Conservation (phyloP, 164 flowering plant genomes). For the grape (Vitis vinifera) region ASM3070453v1 NC_081806.1:19517501-19518000, state of each 20-base stretch:
- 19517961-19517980: constrained; percentile 39
- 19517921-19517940: constrained; percentile 45
- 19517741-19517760: constrained; percentile 34
- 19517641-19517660: no score
- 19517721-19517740: constrained; percentile 39
- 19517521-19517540: no score
- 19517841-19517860: constrained; percentile 28
- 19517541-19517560: no score
- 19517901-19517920: constrained; percentile 29
- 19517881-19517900: constrained; percentile 33
- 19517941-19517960: constrained; percentile 55
- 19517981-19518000: constrained; percentile 40
- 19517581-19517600: no score
- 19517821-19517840: no score
- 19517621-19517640: no score
- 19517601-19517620: no score
- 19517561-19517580: no score
- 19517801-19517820: no score
- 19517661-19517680: constrained; percentile 33
- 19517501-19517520: no score
- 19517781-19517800: background rate
- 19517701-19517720: constrained; percentile 11
- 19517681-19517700: constrained; percentile 5
- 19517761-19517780: constrained; percentile 39
- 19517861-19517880: constrained; percentile 34